A percentile compares a stretch with the other conserved stretches of the same genome.
phyloP scores from a whole-genome alignment of 148 eudicot species.

The Arbutus unedo region DNA sequence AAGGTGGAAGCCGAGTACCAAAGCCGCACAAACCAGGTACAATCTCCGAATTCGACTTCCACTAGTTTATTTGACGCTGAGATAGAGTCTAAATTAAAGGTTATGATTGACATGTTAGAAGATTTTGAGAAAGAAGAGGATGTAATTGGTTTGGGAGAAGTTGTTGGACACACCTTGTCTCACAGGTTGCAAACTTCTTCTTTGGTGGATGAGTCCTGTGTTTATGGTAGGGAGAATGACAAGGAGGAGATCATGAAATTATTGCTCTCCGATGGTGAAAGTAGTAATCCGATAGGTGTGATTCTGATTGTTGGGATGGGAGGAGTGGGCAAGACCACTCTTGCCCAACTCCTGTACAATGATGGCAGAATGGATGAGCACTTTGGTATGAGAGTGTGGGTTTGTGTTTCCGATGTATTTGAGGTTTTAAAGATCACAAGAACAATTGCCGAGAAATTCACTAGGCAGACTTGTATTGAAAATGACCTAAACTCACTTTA shows the following conservation, averaged over 20 bases:
- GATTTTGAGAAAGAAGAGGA: too few relatives aligned
- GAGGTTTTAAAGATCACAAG: not conserved
- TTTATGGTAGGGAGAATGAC: not conserved
- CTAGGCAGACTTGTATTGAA: not conserved
- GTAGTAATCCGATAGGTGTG: not conserved
- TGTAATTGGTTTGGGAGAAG: not conserved
- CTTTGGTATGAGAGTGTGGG: constrained; percentile 9
- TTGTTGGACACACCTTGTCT: not conserved
- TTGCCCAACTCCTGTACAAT: not conserved
- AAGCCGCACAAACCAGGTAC: too few relatives aligned
- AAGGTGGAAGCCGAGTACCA: not conserved
- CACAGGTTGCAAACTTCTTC: not conserved
- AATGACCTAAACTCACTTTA: constrained; percentile 14
- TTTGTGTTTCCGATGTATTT: constrained; percentile 2
- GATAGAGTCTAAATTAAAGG: too few relatives aligned
- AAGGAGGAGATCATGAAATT: not conserved
- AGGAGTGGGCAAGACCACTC: too few relatives aligned
- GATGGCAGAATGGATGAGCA: not conserved
- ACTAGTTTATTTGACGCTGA: too few relatives aligned
- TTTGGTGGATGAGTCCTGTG: not conserved
- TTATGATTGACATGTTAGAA: too few relatives aligned
- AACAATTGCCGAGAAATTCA: not conserved
- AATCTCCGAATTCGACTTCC: too few relatives aligned
- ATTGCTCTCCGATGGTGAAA: too few relatives aligned
- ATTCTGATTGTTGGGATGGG: constrained; percentile 8